Evolutionary conservation across 768 basidiomycete species (phyloP), one percentile per base, ranked within the genome.

Genomic region (Lactarius pseudohatsudake): DNA sequence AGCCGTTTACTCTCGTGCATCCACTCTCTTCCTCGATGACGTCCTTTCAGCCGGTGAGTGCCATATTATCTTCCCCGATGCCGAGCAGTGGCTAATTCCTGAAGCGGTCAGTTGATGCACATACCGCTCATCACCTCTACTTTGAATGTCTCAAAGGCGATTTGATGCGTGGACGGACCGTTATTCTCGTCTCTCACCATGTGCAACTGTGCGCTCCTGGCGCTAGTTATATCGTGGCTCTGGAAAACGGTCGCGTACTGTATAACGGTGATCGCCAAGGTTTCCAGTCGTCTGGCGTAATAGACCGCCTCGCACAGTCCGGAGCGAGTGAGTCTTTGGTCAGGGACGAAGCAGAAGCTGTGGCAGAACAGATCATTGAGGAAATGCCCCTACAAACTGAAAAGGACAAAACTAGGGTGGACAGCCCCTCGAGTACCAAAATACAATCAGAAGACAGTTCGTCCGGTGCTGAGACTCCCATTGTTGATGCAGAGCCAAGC

Each of bases 121-220:
- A 89, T 70, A 94, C 92, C 0, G 90, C 94, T 0, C 86, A 89
- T 69, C 90, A 92, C 77, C 84, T 98, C 55, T 89, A 89, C 72
- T 80, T 86, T 22, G 81, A 92, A 61, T 95, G 93, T 71, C 79
- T 98, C 26, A 81, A 83, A 69, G 94, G 96, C 9, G 87, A 90
- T 57, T 79, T 97, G 53, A 81, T 94, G 74, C 76, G 78, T n/a
- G 87, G 85, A 20, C 82, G 95, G 57, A 97, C 96, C 0, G 79
- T 96, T 58, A 81, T 98, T 55, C 81, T 98, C 28, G 94, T 97
- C 59, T 97, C 96, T 3, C 96, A 99, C 73, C 94, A 96, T 73
- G 91, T 97, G 40, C 91, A 94, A 72, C 82, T 98, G 4, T 94
- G 92, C 72, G 83, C 86, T 2, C 86, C 91, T 1, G 89, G 85